Evolutionary conservation across 805 yeast species (phyloP).

Genomic region (Starmera dryadoides): DNA sequence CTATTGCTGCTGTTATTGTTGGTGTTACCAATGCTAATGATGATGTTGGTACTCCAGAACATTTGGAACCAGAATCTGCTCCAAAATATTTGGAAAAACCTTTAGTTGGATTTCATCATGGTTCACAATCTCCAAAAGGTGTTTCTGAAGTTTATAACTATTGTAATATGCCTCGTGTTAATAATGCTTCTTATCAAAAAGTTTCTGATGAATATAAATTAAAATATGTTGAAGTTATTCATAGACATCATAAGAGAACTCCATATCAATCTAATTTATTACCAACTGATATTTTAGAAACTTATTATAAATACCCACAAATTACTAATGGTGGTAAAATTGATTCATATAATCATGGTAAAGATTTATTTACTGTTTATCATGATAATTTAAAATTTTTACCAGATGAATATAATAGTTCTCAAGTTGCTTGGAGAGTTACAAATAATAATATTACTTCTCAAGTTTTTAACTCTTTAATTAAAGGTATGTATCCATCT

Average conservation of each 20-base stretch:
- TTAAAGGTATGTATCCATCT: constrained; percentile 30
- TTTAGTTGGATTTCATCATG: constrained; percentile 14
- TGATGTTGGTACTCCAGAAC: constrained; percentile 2
- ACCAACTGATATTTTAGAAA: constrained; percentile 24
- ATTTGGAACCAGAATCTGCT: constrained; percentile 10
- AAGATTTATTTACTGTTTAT: constrained; percentile 29
- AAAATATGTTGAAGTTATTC: constrained; percentile 31
- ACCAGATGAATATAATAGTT: constrained; percentile 27
- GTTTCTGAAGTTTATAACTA: constrained; percentile 31
- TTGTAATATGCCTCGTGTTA: constrained; percentile 39
- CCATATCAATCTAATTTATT: constrained; percentile 29
- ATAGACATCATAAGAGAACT: constrained; percentile 38
- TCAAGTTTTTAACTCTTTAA: constrained; percentile 30
- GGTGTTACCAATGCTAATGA: no score
- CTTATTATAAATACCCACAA: constrained; percentile 28
- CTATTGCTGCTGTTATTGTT: no score
- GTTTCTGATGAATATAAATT: constrained; percentile 21
- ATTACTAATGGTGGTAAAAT: constrained; percentile 30
- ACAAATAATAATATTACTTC: constrained; percentile 33
- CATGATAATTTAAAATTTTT: constrained; percentile 25
- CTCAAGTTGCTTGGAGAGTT: constrained; percentile 25
- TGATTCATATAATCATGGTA: constrained; percentile 33
- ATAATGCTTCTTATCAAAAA: constrained; percentile 21
- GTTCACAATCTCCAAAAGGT: constrained; percentile 16
- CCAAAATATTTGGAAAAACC: constrained; percentile 12